These are phyloP conservation scores for Pelargonium nanum DNA, from an alignment of 345 rosid species.

Conservation along the genomic window DNA sequence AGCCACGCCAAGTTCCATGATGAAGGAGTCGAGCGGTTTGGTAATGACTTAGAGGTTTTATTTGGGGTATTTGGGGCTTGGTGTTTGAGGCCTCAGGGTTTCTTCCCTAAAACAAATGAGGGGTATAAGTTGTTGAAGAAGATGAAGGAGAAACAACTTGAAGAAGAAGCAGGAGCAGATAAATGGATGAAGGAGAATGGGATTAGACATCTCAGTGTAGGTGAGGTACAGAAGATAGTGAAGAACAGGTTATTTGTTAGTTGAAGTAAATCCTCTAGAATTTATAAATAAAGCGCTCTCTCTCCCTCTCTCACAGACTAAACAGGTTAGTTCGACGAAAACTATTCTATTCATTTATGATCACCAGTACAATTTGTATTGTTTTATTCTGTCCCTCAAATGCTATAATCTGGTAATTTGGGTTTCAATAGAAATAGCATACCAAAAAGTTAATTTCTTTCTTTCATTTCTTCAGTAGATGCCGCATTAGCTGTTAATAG, in stretches of 20 bases:
- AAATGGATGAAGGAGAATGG: slow-evolving; percentile 53
- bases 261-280: slow-evolving; percentile 6
- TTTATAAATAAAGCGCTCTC: not conserved
- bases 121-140: slow-evolving; percentile 51
- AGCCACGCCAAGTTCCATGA: slow-evolving; percentile 49
- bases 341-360: too few species aligned
- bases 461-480: too few species aligned
- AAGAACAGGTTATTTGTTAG: slow-evolving; percentile 38
- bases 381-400: too few species aligned
- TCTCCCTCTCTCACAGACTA: not conserved
- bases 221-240: slow-evolving; percentile 51
- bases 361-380: too few species aligned
- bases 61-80: slow-evolving; percentile 66
- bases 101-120: slow-evolving; percentile 54
- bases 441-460: too few species aligned
- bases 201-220: slow-evolving; percentile 42
- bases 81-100: slow-evolving; percentile 82
- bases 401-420: too few species aligned
- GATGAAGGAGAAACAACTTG: slow-evolving; percentile 51
- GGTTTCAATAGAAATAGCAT: too few species aligned
- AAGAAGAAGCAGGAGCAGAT: slow-evolving; percentile 26
- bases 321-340: not conserved
- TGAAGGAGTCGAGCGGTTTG: slow-evolving; percentile 52
- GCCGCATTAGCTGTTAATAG: too few species aligned
- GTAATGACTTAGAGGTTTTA: slow-evolving; percentile 49